A percentile compares a stretch with the other conserved stretches of the same genome.
These are phyloP conservation scores for Acer saccharum DNA, from an alignment of 345 rosid species.

Conservation along the genomic window DNA sequence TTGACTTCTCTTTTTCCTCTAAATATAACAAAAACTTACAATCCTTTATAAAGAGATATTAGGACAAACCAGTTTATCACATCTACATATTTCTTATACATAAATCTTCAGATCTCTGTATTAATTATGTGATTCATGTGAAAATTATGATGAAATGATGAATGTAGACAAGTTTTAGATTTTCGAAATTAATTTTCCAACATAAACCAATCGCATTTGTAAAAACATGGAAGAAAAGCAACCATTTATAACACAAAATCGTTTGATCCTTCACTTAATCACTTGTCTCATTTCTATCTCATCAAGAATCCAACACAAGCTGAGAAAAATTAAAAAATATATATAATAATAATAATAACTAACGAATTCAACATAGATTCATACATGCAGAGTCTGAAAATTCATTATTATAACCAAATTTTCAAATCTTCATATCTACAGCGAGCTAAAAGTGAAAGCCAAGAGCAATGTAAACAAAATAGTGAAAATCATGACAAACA, in stretches of 20 bases:
- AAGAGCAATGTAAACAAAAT: not conserved
- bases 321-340: no score
- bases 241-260: not conserved
- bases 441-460: slow-evolving; percentile 11
- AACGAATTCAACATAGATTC: not conserved
- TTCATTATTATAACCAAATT: not conserved
- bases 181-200: not conserved
- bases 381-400: not conserved
- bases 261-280: not conserved
- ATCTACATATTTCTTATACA: not conserved
- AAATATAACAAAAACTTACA: not conserved
- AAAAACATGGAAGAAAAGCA: not conserved
- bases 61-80: not conserved
- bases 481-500: not conserved
- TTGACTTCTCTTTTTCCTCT: not conserved
- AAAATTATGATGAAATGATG: not conserved
- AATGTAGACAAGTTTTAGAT: not conserved
- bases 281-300: not conserved
- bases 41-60: not conserved
- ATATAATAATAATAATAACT: not conserved
- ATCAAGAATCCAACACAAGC: not conserved
- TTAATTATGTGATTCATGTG: not conserved
- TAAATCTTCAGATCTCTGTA: no score
- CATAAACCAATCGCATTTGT: not conserved
- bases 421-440: not conserved